Conservation (phyloP, 2,329 filamentous ascomycete genomes). For the Domatiomyces catenatus region DNA sequence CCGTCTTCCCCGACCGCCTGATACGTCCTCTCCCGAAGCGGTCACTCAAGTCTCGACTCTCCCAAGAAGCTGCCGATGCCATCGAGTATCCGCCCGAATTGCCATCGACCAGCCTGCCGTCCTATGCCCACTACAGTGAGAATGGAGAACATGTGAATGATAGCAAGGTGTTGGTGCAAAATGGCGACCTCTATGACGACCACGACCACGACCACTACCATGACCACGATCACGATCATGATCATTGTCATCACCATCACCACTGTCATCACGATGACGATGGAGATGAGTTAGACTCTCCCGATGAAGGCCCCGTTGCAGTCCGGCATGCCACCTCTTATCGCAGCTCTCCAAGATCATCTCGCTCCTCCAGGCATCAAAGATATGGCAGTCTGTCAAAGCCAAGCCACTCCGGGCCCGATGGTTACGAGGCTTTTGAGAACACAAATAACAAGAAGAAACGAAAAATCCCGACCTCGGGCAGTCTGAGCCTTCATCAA, state of each 20-base stretch:
- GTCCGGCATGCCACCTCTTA: constrained; percentile 28
- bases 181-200: constrained; percentile 22
- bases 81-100: constrained; percentile 69
- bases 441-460: constrained; percentile 99
- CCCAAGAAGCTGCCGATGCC: constrained; percentile 65
- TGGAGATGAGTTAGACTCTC: constrained; percentile 20
- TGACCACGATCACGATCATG: constrained; percentile 13
- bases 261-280: constrained; percentile 24
- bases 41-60: constrained; percentile 71
- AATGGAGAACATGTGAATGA: constrained; percentile 37
- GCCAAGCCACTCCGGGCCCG: constrained; percentile 49
- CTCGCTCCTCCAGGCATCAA: constrained; percentile 20
- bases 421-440: constrained; percentile 94
- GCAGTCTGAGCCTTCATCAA: constrained; percentile 48
- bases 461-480: constrained; percentile 85
- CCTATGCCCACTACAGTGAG: constrained; percentile 54
- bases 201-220: constrained; percentile 14
- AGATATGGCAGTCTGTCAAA: constrained; percentile 24
- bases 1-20: constrained; percentile 72
- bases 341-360: constrained; percentile 24
- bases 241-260: constrained; percentile 14
- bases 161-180: constrained; percentile 30
- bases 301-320: constrained; percentile 37
- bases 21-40: constrained; percentile 87
- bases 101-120: constrained; percentile 56